phyloP scores from a whole-genome alignment of 2,329 filamentous ascomycete genomes.

The Aureobasidium sp. region DNA sequence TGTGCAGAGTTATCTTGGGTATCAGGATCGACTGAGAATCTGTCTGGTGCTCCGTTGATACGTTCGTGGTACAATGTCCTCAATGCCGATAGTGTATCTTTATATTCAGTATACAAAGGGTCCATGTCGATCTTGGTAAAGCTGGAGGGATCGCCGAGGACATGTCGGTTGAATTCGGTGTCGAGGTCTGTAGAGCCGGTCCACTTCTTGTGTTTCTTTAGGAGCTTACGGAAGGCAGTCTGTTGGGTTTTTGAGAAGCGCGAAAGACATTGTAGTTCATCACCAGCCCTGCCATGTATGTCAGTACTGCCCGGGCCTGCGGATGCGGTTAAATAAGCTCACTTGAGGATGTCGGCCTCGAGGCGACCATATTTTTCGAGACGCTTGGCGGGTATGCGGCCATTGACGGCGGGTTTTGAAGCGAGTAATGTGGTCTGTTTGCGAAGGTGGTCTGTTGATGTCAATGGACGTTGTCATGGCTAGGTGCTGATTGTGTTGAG shows the following conservation, averaged over 20 bases:
- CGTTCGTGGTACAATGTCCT: conserved; percentile 34
- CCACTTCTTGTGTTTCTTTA: conserved; percentile 88
- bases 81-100: conserved; percentile 36
- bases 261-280: conserved; percentile 61
- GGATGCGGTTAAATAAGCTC: conserved; percentile 4
- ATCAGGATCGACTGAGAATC: conserved; percentile 9
- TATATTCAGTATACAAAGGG: conserved; percentile 41
- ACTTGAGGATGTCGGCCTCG: conserved; percentile 41
- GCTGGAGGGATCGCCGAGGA: conserved; percentile 59
- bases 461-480: neutral
- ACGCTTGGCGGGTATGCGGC: conserved; percentile 34
- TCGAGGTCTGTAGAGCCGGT: conserved; percentile 61
- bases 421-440: conserved; percentile 9
- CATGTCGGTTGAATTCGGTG: conserved; percentile 56
- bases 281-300: conserved; percentile 44
- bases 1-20: conserved; percentile 7
- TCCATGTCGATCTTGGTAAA: conserved; percentile 61
- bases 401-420: conserved; percentile 15
- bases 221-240: conserved; percentile 69
- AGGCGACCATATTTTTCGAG: conserved; percentile 43
- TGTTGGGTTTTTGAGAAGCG: conserved; percentile 68
- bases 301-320: neutral
- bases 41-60: neutral
- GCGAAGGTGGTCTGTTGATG: conserved; percentile 11
- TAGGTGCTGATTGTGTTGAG: neutral